Base-by-base conservation (phyloP, 2,329 filamentous ascomycete species). In the Penicillium italicum region DNA sequence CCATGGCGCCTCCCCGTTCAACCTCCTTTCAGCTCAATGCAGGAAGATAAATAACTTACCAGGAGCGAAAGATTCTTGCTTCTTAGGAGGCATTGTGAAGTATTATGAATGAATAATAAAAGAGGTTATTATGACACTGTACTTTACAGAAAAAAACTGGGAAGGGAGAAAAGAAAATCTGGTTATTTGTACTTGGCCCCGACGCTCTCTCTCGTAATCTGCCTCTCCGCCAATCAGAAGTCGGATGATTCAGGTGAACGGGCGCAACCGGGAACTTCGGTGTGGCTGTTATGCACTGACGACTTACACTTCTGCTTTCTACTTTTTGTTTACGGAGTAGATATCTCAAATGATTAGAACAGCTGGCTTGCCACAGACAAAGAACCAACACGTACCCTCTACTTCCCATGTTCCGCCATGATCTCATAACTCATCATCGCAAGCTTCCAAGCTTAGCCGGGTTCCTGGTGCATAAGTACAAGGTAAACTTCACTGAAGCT, bases 151-250 rank as follows among this genome's bases (percentile, higher is more conserved):
- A 59, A 61, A 61, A 58, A 52, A 56, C 51, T 55, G 49, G 45
- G 46, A 62, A 48, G 50, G 61, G 55, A 49, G 57, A 58, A 55
- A 65, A 66, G 62, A 68, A 73, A 68, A 67, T 67, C 69, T 68
- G 68, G 61, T 61, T 67, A 71, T 72, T 73, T 72, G 68, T 72
- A 72, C 60, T 60, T 66, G 57, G 66, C 64, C 64, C 68, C 68
- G 66, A 63, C 61, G 56, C 53, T 53, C 62, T 67, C 69, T 69
- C 69, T 70, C 70, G 71, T 72, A 70, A 73, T 70, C 64, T 52
- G 51, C 37, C 16, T 3, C 3, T 50, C 22, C 24, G 34, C 72
- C 72, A 74, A 74, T 74, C 69, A 74, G 53, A n/a, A 54, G 0
- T 4, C 4, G 31, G 66, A 66, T 72, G 69, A 71, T 74, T 72